Base-by-base conservation (phyloP, 352 stramenopile species). In the Pythium insidiosum region DNA sequence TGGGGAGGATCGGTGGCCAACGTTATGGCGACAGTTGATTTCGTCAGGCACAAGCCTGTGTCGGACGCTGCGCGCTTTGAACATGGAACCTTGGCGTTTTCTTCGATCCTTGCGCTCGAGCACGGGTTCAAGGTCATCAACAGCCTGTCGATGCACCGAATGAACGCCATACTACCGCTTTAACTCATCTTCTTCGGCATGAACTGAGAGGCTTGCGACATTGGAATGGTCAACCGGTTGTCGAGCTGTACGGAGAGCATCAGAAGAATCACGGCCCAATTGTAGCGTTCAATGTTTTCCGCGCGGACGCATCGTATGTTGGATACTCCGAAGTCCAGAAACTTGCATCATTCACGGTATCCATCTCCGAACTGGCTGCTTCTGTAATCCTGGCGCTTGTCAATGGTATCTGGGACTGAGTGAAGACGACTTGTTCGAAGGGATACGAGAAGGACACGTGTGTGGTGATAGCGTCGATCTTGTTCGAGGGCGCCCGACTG, bases 301-400 rank as follows among this genome's bases (percentile, higher is more conserved):
- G 63, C 5, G 13, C 56, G 0, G 73, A 90, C 23, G 59, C 61
- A 9, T 70, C 56, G 36, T 86, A 68, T 38, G 66, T 90, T 3
- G 77, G 77, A 16, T 88, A 85, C 35, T 61, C 66, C 2, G 70
- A 87, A 53, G 71, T 88, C 9, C 47, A 64, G 19, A 82, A 78
- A 21, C 72, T 88, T 15, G 66, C 77, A 5, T 60, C 67, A 73
- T 88, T 16, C 68, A 87, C 44, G 62, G 68, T 13, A 82, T 90
- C 36, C 73, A 79, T 36, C 42, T 90, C 16, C 67, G 77, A 15
- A 84, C 68, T n/a, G 77, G 77, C 13, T 90, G 77, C 43, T 86
- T 90, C 39, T 90, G 77, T 38, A 90, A 88, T 41, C 73, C 77
- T n/a, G 77, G 73, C 1, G 77, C 77, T 18, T 90, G 77, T 15